Base-by-base conservation (phyloP, 2,329 filamentous ascomycete species). In the Claviceps humidiphila region DNA sequence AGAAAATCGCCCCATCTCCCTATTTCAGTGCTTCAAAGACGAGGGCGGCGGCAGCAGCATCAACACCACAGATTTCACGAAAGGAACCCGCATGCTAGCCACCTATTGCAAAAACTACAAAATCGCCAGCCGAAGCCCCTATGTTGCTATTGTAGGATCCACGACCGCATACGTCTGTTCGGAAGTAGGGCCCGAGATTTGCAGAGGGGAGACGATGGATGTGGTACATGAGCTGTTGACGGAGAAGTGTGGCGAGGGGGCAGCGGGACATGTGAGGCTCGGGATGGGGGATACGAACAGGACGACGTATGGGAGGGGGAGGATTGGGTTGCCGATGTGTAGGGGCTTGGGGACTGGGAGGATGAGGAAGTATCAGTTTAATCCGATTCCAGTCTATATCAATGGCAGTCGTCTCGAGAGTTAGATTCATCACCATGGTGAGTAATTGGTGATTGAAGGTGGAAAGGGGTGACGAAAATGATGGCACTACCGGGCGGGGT, bases 241-340 rank as follows among this genome's bases (percentile, higher is more conserved):
- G 8, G 20, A 49, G 3, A 24, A 40, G 6, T 52, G 45, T 11
- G 45, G 51, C 5, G 8, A 13, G 7, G 34, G n/a, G 11, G n/a
- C 9, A 2, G 43, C 22, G 17, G 50, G 42, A 24, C 37, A 42
- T 16, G n/a, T 34, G 9, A 34, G 30, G 30, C 30, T 43, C 26
- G 14, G 47, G 4, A 11, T 46, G 20, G 26, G 39, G 42, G 22
- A 38, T 1, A 30, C 2, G 9, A 45, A 50, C 24, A 20, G 5
- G 26, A 53, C 42, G 38, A 22, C 48, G 16, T 53, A 51, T 48
- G 52, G 52, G 42, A 46, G 52, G n/a, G 52, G 50, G 3, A 37
- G 26, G 34, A 1, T 47, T 7, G 50, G 20, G 5, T 22, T n/a
- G 13, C 26, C 44, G 2, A 11, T 46, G 34, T 51, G 50, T 38